Percentiles rank a stretch among this genome's conserved stretches.
phyloP scores from a whole-genome alignment of 176 grass and related monocot genomes.

The Paspalum notatum region DNA sequence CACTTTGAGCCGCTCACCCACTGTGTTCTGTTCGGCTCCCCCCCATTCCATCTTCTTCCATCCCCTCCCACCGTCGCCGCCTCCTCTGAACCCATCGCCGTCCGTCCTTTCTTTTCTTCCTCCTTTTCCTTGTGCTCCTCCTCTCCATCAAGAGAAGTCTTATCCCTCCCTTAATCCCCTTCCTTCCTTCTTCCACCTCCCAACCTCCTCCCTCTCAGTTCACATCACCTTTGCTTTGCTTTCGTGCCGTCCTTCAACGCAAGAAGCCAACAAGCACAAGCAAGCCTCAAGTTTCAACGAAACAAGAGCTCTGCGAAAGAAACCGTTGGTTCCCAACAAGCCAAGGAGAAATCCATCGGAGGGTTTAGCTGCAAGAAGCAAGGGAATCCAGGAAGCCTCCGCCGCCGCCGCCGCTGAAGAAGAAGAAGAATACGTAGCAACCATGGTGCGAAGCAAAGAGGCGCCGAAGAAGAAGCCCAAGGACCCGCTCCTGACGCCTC shows the following conservation, averaged over 20 bases:
- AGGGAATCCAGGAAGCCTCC: background rate
- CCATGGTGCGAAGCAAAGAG: conserved; percentile 93
- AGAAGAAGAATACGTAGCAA: background rate
- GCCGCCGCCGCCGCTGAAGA: background rate
- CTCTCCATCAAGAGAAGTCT: conserved; percentile 24
- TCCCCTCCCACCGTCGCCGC: background rate
- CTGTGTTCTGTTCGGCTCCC: conserved; percentile 19
- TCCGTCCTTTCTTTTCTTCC: conserved; percentile 7
- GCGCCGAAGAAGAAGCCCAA: conserved; percentile 48
- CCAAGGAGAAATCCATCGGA: conserved; percentile 17
- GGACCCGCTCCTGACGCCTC: conserved; percentile 49
- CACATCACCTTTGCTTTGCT: conserved; percentile 47
- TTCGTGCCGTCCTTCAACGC: conserved; percentile 31
- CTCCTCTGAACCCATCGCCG: conserved; percentile 5
- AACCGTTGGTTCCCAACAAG: background rate
- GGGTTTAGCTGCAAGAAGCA: background rate
- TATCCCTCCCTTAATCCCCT: conserved; percentile 11
- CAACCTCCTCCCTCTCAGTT: conserved; percentile 17
- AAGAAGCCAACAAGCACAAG: conserved; percentile 35
- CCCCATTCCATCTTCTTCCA: background rate
- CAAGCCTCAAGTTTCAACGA: conserved; percentile 34
- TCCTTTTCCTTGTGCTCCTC: conserved; percentile 2
- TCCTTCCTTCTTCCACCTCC: conserved; percentile 2
- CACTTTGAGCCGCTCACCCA: conserved; percentile 54
- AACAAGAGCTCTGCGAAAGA: background rate